These are phyloP conservation scores for Shiraia sp. DNA, from an alignment of 2,329 filamentous ascomycete genomes.

Conservation along the genomic window DNA sequence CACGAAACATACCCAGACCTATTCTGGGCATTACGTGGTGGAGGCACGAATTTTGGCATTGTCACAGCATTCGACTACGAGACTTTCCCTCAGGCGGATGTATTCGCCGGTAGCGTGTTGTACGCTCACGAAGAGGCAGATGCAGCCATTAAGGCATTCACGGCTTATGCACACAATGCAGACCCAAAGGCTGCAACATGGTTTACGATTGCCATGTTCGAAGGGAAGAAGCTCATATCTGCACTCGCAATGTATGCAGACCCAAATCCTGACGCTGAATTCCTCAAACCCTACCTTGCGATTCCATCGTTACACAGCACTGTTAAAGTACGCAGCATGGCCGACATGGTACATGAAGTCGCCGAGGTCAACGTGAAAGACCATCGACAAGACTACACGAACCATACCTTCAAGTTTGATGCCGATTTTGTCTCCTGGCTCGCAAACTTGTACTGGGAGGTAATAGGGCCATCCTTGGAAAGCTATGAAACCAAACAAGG, in stretches of 20 bases:
- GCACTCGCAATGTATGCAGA: constrained; percentile 8
- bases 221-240: constrained; percentile 4
- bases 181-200: constrained; percentile 9
- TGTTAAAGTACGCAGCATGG: constrained; percentile 9
- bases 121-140: constrained; percentile 6
- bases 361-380: constrained; percentile 39
- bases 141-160: constrained; percentile 7
- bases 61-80: constrained; percentile 27
- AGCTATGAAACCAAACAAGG: constrained; percentile 8
- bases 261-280: background rate
- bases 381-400: constrained; percentile 28
- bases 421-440: constrained; percentile 21
- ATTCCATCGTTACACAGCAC: constrained; percentile 11
- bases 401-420: constrained; percentile 25
- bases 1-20: constrained; percentile 40
- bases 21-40: constrained; percentile 41
- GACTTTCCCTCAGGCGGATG: constrained; percentile 15
- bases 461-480: constrained; percentile 14
- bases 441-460: constrained; percentile 17
- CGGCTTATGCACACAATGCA: constrained; percentile 14
- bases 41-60: constrained; percentile 35
- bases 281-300: constrained; percentile 3
- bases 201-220: constrained; percentile 1
- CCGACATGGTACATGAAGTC: constrained; percentile 29
- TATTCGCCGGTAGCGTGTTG: constrained; percentile 10